Base-by-base conservation (phyloP, 352 stramenopile genomes). In the Pythium guiyangense region DNA sequence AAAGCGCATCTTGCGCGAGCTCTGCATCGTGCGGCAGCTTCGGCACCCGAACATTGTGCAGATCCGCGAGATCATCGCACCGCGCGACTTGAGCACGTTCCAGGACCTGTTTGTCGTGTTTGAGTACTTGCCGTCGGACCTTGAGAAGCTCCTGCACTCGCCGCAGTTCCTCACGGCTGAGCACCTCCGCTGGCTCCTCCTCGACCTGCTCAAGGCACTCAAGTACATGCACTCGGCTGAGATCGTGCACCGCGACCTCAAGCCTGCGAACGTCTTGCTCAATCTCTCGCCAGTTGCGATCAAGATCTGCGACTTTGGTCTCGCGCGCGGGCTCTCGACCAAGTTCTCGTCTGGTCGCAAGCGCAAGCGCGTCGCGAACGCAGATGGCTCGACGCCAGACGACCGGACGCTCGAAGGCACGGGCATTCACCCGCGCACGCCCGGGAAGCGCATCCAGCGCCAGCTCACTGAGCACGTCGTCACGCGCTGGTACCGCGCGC, bases 401-500 rank as follows among this genome's bases (percentile, higher is more conserved):
- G 77, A 88, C 35, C 80, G 63, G 18, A 86, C 73, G 25, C 39
- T 89, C 25, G 74, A 89, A 55, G 76, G 78, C 12, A 73, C 78
- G 15, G 58, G 80, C 12, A 74, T 92, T 8, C 82, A 92, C 58
- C 82, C 82, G 18, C 79, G 82, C 26, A 92, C 82, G 1, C 82
- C 82, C 12, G 74, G 73, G 8, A 87, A 88, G 49, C 79, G 81
- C 8, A 92, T 94, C 40, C 77, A 96, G 57, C 88, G 91, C 10
- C 90, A 97, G 64, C 77, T 98, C 27, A 98, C 94, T 29, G 91
- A 98, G 60, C 94, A 98, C 58, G 94, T 98, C 4, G 92, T 98
- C 5, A 98, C 93, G 12, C 79, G 94, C 11, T 98, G 93, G 93
- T 98, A 98, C 62, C 85, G 94, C n/a, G 88, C 91, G 1, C 93